Evolutionary conservation across 2,329 filamentous ascomycete genomes (phyloP), one percentile per base, ranked within the genome.

Genomic region (Thelonectria discophora): DNA sequence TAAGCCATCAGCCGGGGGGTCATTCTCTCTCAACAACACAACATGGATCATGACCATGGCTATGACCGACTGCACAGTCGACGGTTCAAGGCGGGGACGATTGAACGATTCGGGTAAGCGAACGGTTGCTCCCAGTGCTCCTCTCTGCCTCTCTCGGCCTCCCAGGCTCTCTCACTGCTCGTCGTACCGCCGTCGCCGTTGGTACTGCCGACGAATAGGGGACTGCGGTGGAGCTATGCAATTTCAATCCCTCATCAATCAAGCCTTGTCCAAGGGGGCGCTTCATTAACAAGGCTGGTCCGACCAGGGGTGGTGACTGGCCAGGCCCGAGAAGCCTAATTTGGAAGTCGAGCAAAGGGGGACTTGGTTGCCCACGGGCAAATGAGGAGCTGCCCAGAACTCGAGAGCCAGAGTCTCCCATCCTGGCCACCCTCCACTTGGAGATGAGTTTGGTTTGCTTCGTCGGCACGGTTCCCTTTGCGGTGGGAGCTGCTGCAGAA

Each of bases 151-250:
- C n/a, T n/a, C n/a, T n/a, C n/a, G n/a, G n/a, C n/a, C n/a, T n/a
- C n/a, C n/a, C n/a, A n/a, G n/a, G n/a, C n/a, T n/a, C n/a, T n/a
- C n/a, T n/a, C n/a, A n/a, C n/a, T n/a, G n/a, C n/a, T n/a, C n/a
- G 64, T 68, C 64, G 64, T 66, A 68, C 70, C 66, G 60, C 55
- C 62, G 61, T 63, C 68, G 69, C 65, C 71, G 71, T 69, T 71
- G 65, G 68, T 64, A 32, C 63, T 46, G 43, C 48, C 51, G 60
- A 43, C 56, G 49, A 70, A 73, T 69, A 71, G 71, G 71, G 69
- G 71, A 65, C 43, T 10, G 64, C 40, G 51, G 69, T 72, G 71
- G 71, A 71, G 66, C 67, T 60, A 57, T 64, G 67, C 53, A 73
- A 73, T 73, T 70, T 73, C 69, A 65, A 57, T 58, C 48, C 55